Conservation (phyloP, 345 rosid genomes). For the Corymbia maculata region DNA sequence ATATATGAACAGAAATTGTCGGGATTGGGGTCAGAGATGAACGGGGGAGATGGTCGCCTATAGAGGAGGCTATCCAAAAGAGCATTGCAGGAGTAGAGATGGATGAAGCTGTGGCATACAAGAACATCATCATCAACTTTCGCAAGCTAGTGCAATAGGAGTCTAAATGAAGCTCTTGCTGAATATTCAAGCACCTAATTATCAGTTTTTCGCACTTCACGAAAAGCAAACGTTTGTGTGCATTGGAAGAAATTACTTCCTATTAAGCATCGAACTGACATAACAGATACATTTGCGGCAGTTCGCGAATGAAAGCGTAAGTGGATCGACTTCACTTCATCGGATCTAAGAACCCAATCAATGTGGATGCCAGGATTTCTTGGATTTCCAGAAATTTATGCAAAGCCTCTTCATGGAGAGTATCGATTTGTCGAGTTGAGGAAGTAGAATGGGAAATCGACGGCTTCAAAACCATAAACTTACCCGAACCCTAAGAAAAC, state of each 20-base stretch:
- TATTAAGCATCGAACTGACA: too few species aligned
- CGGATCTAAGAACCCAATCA: too few species aligned
- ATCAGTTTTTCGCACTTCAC: too few species aligned
- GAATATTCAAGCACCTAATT: not conserved
- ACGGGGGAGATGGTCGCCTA: too few species aligned
- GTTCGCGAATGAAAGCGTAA: too few species aligned
- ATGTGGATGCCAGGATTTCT: too few species aligned
- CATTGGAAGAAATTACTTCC: too few species aligned
- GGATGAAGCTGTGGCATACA: not conserved
- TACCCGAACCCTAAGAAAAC: not conserved
- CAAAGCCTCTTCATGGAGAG: too few species aligned
- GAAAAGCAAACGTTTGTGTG: too few species aligned
- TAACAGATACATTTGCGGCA: too few species aligned
- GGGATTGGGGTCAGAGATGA: too few species aligned
- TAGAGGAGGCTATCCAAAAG: not conserved
- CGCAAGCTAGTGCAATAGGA: not conserved
- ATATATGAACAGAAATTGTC: too few species aligned
- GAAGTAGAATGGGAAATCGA: not conserved
- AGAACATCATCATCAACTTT: not conserved
- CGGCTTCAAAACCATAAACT: not conserved
- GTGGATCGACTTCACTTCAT: not conserved
- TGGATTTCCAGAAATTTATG: not conserved
- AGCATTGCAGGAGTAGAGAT: not conserved
- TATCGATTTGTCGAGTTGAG: not conserved
- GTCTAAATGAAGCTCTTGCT: not conserved